Conservation (phyloP, 2,329 filamentous ascomycete genomes). For the Cladobotryum mycophilum region DNA sequence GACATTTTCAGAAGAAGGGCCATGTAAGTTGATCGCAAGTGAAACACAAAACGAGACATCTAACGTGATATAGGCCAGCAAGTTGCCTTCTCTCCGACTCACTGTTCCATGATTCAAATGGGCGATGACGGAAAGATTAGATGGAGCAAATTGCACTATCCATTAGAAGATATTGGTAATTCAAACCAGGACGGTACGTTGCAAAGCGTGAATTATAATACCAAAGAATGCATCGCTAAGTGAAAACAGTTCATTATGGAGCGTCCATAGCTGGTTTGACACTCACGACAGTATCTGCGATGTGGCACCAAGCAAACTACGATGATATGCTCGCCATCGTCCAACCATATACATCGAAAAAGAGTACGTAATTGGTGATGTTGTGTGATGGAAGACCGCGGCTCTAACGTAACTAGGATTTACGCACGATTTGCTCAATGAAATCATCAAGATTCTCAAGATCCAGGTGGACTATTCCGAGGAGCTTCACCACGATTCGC, state of each 20-base stretch:
- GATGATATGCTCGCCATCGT: slow-evolving; percentile 69
- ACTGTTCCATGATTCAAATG: slow-evolving; percentile 52
- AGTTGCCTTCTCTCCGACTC: slow-evolving; percentile 55
- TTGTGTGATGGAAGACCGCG: background rate
- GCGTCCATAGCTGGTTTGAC: slow-evolving; percentile 58
- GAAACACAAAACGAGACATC: background rate
- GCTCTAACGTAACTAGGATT: slow-evolving; percentile 41
- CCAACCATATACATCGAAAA: slow-evolving; percentile 38
- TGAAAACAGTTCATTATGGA: slow-evolving; percentile 41
- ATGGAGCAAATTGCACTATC: slow-evolving; percentile 52
- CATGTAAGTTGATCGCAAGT: slow-evolving; percentile 44
- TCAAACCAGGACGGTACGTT: slow-evolving; percentile 43
- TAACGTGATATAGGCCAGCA: slow-evolving; percentile 43
- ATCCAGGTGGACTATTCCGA: slow-evolving; percentile 76
- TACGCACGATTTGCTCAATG: slow-evolving; percentile 55
- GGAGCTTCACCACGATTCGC: slow-evolving; percentile 62
- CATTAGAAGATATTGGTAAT: slow-evolving; percentile 41
- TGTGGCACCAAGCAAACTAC: slow-evolving; percentile 44
- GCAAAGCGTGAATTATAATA: background rate
- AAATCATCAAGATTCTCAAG: slow-evolving; percentile 63
- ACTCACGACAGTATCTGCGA: slow-evolving; percentile 41
- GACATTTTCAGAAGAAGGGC: slow-evolving; percentile 57
- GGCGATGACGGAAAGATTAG: slow-evolving; percentile 52
- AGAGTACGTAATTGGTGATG: slow-evolving; percentile 18
- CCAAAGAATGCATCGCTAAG: slow-evolving; percentile 11